These are phyloP conservation scores for Pharus latifolius DNA, from an alignment of 176 grass and related monocot genomes.

Conservation along the genomic window DNA sequence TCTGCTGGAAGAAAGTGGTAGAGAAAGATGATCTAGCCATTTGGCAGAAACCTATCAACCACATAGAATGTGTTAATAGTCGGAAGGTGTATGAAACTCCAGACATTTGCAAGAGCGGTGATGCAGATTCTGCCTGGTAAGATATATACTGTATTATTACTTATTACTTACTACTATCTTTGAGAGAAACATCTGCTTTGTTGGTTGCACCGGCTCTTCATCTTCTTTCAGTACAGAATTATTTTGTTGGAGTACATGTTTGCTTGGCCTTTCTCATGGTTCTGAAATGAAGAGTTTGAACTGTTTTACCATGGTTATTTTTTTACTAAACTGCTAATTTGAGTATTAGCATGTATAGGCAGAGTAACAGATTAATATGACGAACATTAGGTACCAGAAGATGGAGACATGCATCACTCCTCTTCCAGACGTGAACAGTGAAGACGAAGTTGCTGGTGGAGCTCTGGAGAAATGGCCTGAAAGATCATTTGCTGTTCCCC, in stretches of 20 bases:
- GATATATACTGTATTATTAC: background rate
- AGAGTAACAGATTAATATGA: background rate
- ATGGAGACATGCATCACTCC: constrained; percentile 85
- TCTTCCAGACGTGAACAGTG: constrained; percentile 45
- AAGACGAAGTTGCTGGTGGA: constrained; percentile 50
- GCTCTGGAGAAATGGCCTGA: constrained; percentile 62
- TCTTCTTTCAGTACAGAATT: background rate
- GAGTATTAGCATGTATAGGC: too few species aligned
- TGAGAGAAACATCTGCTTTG: background rate
- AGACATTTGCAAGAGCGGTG: constrained; percentile 42
- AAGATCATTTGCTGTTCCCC: constrained; percentile 49
- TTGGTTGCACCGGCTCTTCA: background rate
- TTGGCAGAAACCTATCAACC: constrained; percentile 85
- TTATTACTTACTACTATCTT: too few species aligned
- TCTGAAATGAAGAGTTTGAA: background rate
- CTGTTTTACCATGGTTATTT: background rate
- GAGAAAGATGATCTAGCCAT: constrained; percentile 84
- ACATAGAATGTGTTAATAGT: constrained; percentile 48
- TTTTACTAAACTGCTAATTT: background rate
- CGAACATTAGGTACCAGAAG: constrained; percentile 40
- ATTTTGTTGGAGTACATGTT: too few species aligned
- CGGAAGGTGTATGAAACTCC: constrained; percentile 28
- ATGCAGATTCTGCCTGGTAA: constrained; percentile 71
- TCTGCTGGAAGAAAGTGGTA: constrained; percentile 89
- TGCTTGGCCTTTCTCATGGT: background rate